These are phyloP conservation scores for Dactylellina sp. DNA, from an alignment of 2,329 filamentous ascomycete genomes.

Conservation along the genomic window DNA sequence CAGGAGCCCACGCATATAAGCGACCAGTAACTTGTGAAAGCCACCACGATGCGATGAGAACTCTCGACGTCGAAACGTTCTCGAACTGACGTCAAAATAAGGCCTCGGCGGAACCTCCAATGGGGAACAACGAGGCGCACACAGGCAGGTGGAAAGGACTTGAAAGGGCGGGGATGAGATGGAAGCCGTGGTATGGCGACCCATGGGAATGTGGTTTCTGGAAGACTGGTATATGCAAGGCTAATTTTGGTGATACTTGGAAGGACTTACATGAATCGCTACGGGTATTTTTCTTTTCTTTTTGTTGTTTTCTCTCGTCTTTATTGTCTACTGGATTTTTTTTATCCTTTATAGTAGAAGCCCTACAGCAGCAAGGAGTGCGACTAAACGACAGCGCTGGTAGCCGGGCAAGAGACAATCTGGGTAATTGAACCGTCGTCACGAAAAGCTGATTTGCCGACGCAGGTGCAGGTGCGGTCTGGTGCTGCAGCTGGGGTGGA, in stretches of 20 bases:
- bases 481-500: conserved; percentile 46
- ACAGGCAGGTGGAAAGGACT: conserved; percentile 7
- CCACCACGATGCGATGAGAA: conserved; percentile 41
- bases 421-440: conserved; percentile 57
- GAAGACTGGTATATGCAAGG: conserved; percentile 52
- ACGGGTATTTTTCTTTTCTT: conserved; percentile 24
- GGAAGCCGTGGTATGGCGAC: conserved; percentile 51
- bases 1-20: conserved; percentile 44
- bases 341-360: conserved; percentile 32
- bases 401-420: conserved; percentile 44
- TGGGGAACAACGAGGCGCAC: conserved; percentile 19
- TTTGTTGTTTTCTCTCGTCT: conserved; percentile 34
- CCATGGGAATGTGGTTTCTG: conserved; percentile 51
- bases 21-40: conserved; percentile 47
- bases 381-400: conserved; percentile 52
- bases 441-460: conserved; percentile 50
- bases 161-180: conserved; percentile 15
- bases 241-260: conserved; percentile 56
- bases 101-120: conserved; percentile 34
- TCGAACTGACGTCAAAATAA: conserved; percentile 33
- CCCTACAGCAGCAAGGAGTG: conserved; percentile 46
- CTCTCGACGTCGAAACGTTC: conserved; percentile 22
- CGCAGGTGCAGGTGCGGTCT: conserved; percentile 52
- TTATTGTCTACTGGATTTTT: conserved; percentile 35
- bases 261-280: conserved; percentile 55